Evolutionary conservation across 2,329 filamentous ascomycete genomes (phyloP), one percentile per base, ranked within the genome.

Genomic region (Canariomyces notabilis): DNA sequence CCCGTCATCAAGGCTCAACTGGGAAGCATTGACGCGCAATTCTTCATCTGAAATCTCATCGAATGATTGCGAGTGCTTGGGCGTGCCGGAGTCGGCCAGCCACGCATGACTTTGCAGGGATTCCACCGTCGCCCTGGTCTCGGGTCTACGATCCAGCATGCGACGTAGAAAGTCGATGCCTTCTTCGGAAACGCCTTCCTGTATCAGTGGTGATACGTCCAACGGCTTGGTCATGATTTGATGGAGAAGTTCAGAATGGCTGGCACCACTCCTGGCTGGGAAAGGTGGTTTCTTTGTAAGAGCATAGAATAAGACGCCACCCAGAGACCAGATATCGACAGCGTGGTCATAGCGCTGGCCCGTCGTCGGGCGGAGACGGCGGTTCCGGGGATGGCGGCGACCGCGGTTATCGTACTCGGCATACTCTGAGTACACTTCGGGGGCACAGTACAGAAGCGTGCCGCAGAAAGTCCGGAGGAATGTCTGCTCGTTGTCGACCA

Each of bases 401-500:
- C 79, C 82, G 39, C 80, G 72, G 57, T 86, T 83, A 58, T 94
- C 85, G 40, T 83, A 83, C 52, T 83, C 76, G 19, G 67, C 64
- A 57, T 77, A 85, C 49, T 83, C 81, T 6, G 86, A 89, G 60
- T 97, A 98, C 2, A 98, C 91, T 61, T 98, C 93, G 0, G 93
- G 93, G 0, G 93, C 93, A 64, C 93, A 97, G 67, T 97, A 98
- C 3, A 98, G 72, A 21, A 98, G 71, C 0, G 93, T 98, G 23
- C 94, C 93, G 62, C 93, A 98, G 60, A 98, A 98, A 0, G 93
- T 98, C 63, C 90, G 89, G 31, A 97, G 71, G 60, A 96, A 96
- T 0, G 91, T 96, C 59, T 95, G 85, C 51, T 89, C 83, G 54
- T 88, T 88, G 51, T 89, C 85, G 37, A 95, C 83, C 64, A 94